phyloP scores from a whole-genome alignment of 805 yeast genomes.

The Saccharomycopsis sp. region DNA sequence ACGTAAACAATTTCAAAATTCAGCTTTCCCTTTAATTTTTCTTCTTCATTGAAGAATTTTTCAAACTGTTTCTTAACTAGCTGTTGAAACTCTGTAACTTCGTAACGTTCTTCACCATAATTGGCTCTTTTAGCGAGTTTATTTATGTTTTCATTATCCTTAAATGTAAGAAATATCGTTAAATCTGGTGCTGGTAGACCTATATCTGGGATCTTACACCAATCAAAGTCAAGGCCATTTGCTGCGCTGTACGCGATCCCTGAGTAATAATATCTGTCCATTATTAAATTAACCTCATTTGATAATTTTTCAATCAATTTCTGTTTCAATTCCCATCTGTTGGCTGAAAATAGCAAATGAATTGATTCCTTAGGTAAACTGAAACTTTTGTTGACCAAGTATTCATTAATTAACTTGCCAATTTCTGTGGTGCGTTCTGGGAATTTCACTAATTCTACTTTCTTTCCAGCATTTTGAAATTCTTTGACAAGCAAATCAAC shows the following conservation, averaged over 20 bases:
- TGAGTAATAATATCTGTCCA: constrained; percentile 87
- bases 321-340: constrained; percentile 78
- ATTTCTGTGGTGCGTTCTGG: constrained; percentile 83
- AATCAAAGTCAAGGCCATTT: constrained; percentile 60
- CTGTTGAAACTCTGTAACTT: constrained; percentile 63
- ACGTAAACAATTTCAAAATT: constrained; percentile 50
- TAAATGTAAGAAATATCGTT: constrained; percentile 65
- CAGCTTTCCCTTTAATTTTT: constrained; percentile 15
- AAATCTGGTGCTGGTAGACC: constrained; percentile 87
- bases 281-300: constrained; percentile 52
- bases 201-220: constrained; percentile 78
- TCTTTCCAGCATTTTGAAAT: constrained; percentile 28
- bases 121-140: constrained; percentile 53
- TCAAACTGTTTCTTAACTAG: constrained; percentile 59
- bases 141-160: constrained; percentile 33
- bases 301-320: constrained; percentile 39
- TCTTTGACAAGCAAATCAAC: constrained; percentile 35
- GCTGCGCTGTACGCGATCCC: constrained; percentile 92
- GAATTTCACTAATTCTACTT: constrained; percentile 57
- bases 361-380: constrained; percentile 68
- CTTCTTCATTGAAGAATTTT: constrained; percentile 31
- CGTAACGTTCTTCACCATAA: constrained; percentile 94
- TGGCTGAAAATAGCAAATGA: constrained; percentile 85
- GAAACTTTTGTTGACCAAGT: constrained; percentile 47
- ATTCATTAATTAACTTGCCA: constrained; percentile 71